Evolutionary conservation across 345 rosid genomes (phyloP), one percentile per base, ranked within the genome.

Genomic region (Eucalyptus coolabah): DNA sequence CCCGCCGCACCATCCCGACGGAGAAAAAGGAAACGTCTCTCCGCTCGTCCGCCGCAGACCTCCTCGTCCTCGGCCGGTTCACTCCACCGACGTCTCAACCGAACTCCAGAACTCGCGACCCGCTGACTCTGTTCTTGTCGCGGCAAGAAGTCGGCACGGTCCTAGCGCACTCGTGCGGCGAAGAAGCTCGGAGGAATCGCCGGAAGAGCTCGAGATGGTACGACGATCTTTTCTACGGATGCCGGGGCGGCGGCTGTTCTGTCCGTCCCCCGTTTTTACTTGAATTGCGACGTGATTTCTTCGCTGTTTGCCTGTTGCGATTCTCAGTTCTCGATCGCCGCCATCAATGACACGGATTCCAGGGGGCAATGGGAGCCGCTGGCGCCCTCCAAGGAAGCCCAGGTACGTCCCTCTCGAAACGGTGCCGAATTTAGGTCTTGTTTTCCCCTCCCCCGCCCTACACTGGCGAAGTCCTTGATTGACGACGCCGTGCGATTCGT

Each of bases 321-420:
- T 87, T 86, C 92, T 87, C 95, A 98, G 99, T 98, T 97, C 93
- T 93, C 99, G 86, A 96, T 97, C 88, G 92, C 98, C 59, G 99
- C 99, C n/a, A 97, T 98, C 89, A 98, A 98, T 91, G 99, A 98
- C 69, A 94, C 98, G 16, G 97, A 96, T 87, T 93, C 99, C 30
- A 93, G 67, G 82, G 91, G 94, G 42, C 97, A 96, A 87, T 98
- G 99, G 99, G 99, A 97, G 92, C 99, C 99, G 90, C 90, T 98
- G 88, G 99, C 99, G 89, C 99, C 99, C 24, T 96, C 98, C 90
- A 97, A 98, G 93, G 99, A 97, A 94, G 98, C 99, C 87, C 99
- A 97, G 99, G 99, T 93, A 11, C 12, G 47, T 21, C 85, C 47
- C 85, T 21, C 17, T 44, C 24, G 47, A 77, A 77, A 24, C 44